Evolutionary conservation across 140 eudicot genomes (phyloP).

Genomic region (Ambrosia hybrid): DNA sequence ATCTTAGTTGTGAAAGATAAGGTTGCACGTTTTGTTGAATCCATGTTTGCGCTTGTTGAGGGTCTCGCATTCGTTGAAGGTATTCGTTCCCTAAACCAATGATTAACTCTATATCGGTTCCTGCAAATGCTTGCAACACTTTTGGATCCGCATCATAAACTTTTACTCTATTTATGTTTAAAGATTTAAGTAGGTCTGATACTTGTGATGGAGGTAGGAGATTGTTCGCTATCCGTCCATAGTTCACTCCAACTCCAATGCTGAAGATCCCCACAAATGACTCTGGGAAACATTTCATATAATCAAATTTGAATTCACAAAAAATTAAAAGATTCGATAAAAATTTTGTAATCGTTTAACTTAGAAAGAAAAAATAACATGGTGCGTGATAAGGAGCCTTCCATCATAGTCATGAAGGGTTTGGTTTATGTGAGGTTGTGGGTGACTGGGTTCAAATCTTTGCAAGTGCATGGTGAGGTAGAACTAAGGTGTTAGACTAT

Average conservation of each 20-base stretch:
- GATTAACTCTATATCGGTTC: slow-evolving; percentile 56
- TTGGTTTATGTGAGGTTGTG: too few relatives aligned
- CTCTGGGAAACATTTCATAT: slow-evolving; percentile 36
- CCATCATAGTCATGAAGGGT: too few relatives aligned
- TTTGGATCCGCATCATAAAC: slow-evolving; percentile 86
- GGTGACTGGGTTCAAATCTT: too few relatives aligned
- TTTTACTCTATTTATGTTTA: slow-evolving; percentile 72
- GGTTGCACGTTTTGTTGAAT: slow-evolving; percentile 74
- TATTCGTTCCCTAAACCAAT: slow-evolving; percentile 78
- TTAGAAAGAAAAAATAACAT: too few relatives aligned
- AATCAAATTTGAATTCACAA: neutral
- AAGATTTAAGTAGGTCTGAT: slow-evolving; percentile 54
- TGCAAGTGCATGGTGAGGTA: too few relatives aligned
- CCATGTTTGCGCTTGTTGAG: slow-evolving; percentile 77
- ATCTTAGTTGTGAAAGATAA: slow-evolving; percentile 66
- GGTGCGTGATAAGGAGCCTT: too few relatives aligned
- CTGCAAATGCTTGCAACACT: slow-evolving; percentile 74
- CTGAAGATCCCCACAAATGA: slow-evolving; percentile 34
- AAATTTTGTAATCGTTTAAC: too few relatives aligned
- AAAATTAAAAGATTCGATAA: too few relatives aligned
- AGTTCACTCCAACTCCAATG: slow-evolving; percentile 88
- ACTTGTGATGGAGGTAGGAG: slow-evolving; percentile 83
- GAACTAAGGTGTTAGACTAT: too few relatives aligned
- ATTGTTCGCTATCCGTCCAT: slow-evolving; percentile 87
- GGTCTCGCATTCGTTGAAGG: slow-evolving; percentile 60